Evolutionary conservation across 2,329 filamentous ascomycete genomes (phyloP).

Genomic region (Scolecobasidium constrictum): DNA sequence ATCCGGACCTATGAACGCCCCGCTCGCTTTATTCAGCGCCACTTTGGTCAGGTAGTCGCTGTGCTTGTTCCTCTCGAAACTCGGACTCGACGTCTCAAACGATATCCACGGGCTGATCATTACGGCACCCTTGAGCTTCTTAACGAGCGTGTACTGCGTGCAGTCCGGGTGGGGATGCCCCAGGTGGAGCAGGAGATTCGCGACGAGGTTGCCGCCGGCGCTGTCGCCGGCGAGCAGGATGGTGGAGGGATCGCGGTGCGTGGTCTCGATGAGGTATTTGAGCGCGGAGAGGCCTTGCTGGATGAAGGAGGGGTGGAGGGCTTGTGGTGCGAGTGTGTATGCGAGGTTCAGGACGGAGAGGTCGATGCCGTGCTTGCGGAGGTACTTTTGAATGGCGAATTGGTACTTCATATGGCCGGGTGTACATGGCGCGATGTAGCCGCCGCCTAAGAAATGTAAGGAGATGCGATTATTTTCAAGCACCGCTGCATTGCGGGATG

Average conservation of each 20-base stretch:
- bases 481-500: neutral
- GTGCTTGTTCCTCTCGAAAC: slow-evolving; percentile 2
- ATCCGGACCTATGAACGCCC: slow-evolving; percentile 4
- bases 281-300: slow-evolving; percentile 34
- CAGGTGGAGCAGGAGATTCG: slow-evolving; percentile 5
- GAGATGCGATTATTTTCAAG: neutral
- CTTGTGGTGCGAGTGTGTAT: slow-evolving; percentile 44
- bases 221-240: slow-evolving; percentile 18
- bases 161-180: neutral
- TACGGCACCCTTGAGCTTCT: slow-evolving; percentile 3
- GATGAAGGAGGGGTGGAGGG: slow-evolving; percentile 38
- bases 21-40: slow-evolving; percentile 4
- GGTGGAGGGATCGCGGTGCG: slow-evolving; percentile 23
- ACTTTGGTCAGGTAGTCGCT: slow-evolving; percentile 8
- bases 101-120: slow-evolving; percentile 8
- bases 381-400: slow-evolving; percentile 29
- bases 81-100: slow-evolving; percentile 3
- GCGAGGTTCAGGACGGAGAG: slow-evolving; percentile 42
- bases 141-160: neutral
- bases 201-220: slow-evolving; percentile 5
- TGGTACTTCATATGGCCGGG: slow-evolving; percentile 41
- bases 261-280: slow-evolving; percentile 27
- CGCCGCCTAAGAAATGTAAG: slow-evolving; percentile 35
- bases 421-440: slow-evolving; percentile 39
- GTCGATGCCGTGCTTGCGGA: slow-evolving; percentile 31